Conservation (phyloP, 2,329 filamentous ascomycete species). For the Cercospora sp. region DNA sequence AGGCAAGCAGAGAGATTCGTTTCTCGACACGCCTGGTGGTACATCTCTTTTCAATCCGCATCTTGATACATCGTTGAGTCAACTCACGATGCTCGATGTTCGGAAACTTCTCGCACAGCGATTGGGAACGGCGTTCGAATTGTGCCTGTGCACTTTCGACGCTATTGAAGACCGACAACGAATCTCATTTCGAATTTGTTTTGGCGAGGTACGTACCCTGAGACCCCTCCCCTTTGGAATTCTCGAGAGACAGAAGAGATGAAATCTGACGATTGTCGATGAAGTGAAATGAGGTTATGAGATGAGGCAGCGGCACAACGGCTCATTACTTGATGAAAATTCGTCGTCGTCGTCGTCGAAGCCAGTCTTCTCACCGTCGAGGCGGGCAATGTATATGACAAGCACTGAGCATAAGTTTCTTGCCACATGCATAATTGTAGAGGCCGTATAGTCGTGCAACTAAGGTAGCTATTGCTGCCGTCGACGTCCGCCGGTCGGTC, state of each 20-base stretch:
- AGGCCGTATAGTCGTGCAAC: neutral
- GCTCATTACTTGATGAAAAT: neutral
- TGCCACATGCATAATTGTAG: neutral
- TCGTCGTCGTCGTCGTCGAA: neutral
- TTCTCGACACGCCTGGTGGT: neutral
- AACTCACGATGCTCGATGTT: neutral
- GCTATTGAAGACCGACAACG: neutral
- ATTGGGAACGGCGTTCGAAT: neutral
- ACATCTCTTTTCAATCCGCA: too few relatives aligned
- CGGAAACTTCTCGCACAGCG: neutral
- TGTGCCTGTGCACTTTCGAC: neutral
- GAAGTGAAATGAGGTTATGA: neutral
- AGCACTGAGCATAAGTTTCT: neutral
- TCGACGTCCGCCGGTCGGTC: neutral
- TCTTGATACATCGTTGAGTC: neutral
- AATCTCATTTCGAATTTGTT: neutral
- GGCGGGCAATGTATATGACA: neutral
- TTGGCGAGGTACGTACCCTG: conserved; percentile 8
- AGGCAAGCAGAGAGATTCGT: neutral
- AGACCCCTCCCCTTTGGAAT: conserved; percentile 1
- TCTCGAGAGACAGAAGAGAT: neutral
- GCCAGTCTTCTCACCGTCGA: neutral
- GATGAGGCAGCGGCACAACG: neutral
- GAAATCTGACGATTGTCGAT: neutral
- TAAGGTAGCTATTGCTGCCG: neutral